Conservation (phyloP, 257 asterid species). For the Haberlea rhodopensis region DNA sequence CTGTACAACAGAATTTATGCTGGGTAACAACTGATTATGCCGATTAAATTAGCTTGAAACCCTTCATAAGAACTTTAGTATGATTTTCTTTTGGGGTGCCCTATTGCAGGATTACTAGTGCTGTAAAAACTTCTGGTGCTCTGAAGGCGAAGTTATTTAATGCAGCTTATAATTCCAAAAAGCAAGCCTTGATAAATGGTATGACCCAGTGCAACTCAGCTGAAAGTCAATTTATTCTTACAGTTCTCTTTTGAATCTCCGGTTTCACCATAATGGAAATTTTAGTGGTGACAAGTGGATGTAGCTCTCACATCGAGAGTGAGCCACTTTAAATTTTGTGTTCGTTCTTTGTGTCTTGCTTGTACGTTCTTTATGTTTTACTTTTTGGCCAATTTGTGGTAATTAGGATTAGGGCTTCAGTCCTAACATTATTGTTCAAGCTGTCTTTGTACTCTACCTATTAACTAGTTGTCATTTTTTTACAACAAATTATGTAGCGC, state of each 20-base stretch:
- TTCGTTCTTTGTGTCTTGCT: not conserved
- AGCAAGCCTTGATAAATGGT: constrained; percentile 88
- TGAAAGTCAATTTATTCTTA: constrained; percentile 9
- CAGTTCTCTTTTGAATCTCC: not conserved
- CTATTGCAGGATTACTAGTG: constrained; percentile 67
- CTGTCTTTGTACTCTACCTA: not conserved
- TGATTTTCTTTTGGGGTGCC: constrained; percentile 15
- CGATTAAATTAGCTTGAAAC: constrained; percentile 17
- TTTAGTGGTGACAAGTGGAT: not conserved
- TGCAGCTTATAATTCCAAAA: constrained; percentile 91
- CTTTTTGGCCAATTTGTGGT: no score
- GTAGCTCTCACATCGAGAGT: not conserved
- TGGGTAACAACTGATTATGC: constrained; percentile 51
- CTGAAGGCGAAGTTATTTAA: constrained; percentile 79
- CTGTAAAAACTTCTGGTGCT: constrained; percentile 76
- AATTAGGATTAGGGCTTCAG: not conserved
- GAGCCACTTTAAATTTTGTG: not conserved
- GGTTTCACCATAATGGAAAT: not conserved
- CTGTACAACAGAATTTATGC: constrained; percentile 95
- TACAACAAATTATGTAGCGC: not conserved
- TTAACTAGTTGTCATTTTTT: not conserved
- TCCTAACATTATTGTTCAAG: not conserved
- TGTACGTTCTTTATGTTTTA: not conserved
- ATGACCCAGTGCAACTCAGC: constrained; percentile 23
- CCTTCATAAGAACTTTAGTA: constrained; percentile 10